phyloP scores from a whole-genome alignment of 148 eudicot species.

The Silene conica region DNA sequence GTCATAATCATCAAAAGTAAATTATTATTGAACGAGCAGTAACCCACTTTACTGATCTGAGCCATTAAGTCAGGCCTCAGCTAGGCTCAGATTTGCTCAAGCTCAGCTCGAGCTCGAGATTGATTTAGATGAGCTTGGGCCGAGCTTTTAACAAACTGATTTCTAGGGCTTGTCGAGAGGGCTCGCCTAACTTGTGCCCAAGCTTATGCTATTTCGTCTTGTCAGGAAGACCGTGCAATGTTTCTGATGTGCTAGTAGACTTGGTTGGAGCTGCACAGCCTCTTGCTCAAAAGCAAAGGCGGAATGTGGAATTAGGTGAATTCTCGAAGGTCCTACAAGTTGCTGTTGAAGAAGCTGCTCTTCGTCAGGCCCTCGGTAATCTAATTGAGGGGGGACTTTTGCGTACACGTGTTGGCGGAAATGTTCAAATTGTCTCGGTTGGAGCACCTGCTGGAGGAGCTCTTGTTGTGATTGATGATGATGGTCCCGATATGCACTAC shows the following conservation, averaged over 20 bases:
- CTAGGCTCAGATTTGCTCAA: background rate
- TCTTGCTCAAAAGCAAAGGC: slow-evolving; percentile 72
- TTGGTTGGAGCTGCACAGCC: slow-evolving; percentile 82
- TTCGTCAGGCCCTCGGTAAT: slow-evolving; percentile 92
- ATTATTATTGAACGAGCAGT: background rate
- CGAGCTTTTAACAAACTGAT: background rate
- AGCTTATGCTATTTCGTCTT: slow-evolving; percentile 34
- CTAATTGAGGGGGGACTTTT: slow-evolving; percentile 87
- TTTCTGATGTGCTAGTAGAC: slow-evolving; percentile 71
- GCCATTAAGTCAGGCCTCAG: background rate
- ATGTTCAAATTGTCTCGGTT: slow-evolving; percentile 66
- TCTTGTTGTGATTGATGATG: slow-evolving; percentile 84
- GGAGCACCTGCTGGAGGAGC: slow-evolving; percentile 95
- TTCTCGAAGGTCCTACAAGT: slow-evolving; percentile 47
- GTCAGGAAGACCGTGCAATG: slow-evolving; percentile 81
- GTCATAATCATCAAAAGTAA: background rate
- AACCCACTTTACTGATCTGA: background rate
- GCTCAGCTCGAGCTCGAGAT: background rate
- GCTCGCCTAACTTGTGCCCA: background rate
- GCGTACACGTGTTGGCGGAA: slow-evolving; percentile 78
- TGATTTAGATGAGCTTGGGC: background rate
- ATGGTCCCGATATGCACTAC: slow-evolving; percentile 98
- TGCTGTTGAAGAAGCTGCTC: slow-evolving; percentile 80
- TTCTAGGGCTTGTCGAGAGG: background rate
- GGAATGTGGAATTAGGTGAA: slow-evolving; percentile 51